Evolutionary conservation across 2,329 filamentous ascomycete genomes (phyloP), one percentile per base, ranked within the genome.

Genomic region (Pestalotiopsis sp.): DNA sequence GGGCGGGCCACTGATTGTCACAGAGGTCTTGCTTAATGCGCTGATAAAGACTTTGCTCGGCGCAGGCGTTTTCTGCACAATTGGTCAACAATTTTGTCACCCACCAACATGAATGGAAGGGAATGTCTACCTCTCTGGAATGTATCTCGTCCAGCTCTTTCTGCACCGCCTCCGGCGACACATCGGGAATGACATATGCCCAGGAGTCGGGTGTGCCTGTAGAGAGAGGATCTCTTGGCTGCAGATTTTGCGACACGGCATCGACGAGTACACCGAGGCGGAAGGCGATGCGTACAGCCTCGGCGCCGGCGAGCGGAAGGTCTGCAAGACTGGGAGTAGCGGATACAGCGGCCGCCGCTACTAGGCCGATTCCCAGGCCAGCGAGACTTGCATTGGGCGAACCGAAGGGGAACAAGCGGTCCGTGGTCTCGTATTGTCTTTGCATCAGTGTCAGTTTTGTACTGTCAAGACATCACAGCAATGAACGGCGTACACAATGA

Each of bases 291-390:
- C 82, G 77, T 1, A 85, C 73, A 2, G 75, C 79, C 65, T 86
- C 77, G 0, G 80, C 82, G 9, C 83, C 85, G n/a, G 75, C 74
- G 2, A 77, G 56, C 2, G 82, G 74, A 0, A 87, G 58, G 23
- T 85, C 82, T 0, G 77, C 72, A 4, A 85, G 20, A 0, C 74
- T 78, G 0, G 74, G 68, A 4, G 85, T 77, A 1, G 84, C 40
- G 0, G 84, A 77, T 0, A 86, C 73, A 1, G 84, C 84, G 20
- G 81, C 77, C 0, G 80, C 73, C 4, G 83, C 73, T 0, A 87
- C 70, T 0, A 86, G 71, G 1, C 85, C 85, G n/a, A 82, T 80
- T 11, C 85, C 81, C 4, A 86, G 70, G 3, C 82, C 84, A 12
- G 78, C 74, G 13, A 86, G 77, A 45, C 67, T 75, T 2, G 76